Evolutionary conservation across 2,329 filamentous ascomycete species (phyloP), one percentile per base, ranked within the genome.

Genomic region (Trichophyton mentagrophytes): DNA sequence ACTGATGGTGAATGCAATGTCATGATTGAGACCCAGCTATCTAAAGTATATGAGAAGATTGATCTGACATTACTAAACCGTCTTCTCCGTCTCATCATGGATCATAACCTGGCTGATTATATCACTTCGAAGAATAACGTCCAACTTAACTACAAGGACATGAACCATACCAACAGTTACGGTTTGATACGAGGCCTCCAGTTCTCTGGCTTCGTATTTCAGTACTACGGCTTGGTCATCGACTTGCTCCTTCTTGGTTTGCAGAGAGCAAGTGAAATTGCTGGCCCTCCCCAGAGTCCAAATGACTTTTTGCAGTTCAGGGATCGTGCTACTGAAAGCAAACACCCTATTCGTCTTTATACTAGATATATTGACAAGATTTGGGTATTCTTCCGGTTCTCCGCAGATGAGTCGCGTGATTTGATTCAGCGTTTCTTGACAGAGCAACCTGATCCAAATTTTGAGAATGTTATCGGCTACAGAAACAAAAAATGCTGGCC

Each of bases 401-500:
- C 83, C 2, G 91, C 91, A 0, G 93, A 99, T 53, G 93, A 99
- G 70, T 96, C 92, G 2, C 82, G 93, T 63, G 93, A 99, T 69
- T 80, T 99, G 55, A 99, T 99, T 62, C 93, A 99, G 73, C 87
- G 93, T 8, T 99, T 97, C 80, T 79, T 99, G 66, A 99, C 95
- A 0, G 95, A 99, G 71, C 92, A 99, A 70, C 93, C 93, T 0
- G 95, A 99, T 73, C 93, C 93, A 1, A 99, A 99, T 71, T 99
- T 99, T 66, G 93, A 99, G 72, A 99, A 99, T 65, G 93, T 99
- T 47, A 97, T 99, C 67, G 93, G 93, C 0, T 99, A 97, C 75
- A 91, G 89, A 78, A 99, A 95, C 76, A 99, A 99, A 80, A 99
- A 97, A 73, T 99, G 95, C 76, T 99, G 93, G 93, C 95, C 93